Conservation (phyloP, 1,284 basidiomycete species). For the Microbotryum intermedium region DNA sequence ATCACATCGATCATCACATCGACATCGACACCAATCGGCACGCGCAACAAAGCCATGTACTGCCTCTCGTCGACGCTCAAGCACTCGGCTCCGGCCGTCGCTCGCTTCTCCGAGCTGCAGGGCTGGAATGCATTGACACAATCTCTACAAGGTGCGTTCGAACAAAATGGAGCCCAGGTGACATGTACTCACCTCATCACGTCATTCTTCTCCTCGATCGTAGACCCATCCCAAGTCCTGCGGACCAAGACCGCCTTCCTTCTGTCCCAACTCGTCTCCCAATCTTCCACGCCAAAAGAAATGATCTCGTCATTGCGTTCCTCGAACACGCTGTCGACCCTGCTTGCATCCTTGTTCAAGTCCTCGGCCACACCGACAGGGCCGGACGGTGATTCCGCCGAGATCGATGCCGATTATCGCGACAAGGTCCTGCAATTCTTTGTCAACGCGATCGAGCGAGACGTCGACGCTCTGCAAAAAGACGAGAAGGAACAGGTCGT, state of each 20-base stretch:
- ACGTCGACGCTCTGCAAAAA: constrained; percentile 17
- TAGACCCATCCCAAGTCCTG: constrained; percentile 67
- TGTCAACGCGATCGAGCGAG: constrained; percentile 36
- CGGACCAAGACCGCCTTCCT: constrained; percentile 80
- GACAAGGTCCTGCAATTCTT: constrained; percentile 65
- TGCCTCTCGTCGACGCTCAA: constrained; percentile 75
- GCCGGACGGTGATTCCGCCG: constrained; percentile 55
- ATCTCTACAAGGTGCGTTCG: constrained; percentile 43
- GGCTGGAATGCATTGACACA: constrained; percentile 51
- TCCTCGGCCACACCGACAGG: constrained; percentile 48
- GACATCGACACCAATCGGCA: constrained; percentile 43
- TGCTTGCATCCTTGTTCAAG: constrained; percentile 27
- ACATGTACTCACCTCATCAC: neutral
- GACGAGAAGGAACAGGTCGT: constrained; percentile 38
- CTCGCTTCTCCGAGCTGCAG: constrained; percentile 49
- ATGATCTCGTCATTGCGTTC: constrained; percentile 39
- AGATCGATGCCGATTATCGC: constrained; percentile 65
- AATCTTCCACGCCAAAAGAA: constrained; percentile 36
- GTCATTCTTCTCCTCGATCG: neutral
- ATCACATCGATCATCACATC: constrained; percentile 56
- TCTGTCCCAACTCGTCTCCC: constrained; percentile 65
- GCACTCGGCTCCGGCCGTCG: constrained; percentile 64
- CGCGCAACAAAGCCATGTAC: constrained; percentile 77
- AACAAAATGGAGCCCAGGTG: constrained; percentile 9
- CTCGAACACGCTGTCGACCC: constrained; percentile 39